Conservation (phyloP, 495 filamentous ascomycete genomes). For the Aspergillus bertholletiae region DNA sequence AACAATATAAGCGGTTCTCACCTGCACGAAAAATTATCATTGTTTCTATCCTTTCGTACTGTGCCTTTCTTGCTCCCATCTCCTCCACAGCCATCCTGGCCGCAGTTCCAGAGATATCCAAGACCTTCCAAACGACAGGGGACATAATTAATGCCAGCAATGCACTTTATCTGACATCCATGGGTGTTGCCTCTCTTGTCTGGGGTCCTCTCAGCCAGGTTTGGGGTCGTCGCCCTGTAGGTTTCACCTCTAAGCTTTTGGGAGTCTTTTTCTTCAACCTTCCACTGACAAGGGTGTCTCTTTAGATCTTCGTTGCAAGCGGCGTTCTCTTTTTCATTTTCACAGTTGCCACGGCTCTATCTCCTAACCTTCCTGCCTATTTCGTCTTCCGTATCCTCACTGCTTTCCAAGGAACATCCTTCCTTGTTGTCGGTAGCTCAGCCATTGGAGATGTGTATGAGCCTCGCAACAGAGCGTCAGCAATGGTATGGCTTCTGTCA, state of each 20-base stretch:
- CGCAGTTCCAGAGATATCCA: slow-evolving; percentile 64
- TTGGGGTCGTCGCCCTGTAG: slow-evolving; percentile 59
- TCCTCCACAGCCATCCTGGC: slow-evolving; percentile 67
- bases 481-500: slow-evolving; percentile 65
- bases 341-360: slow-evolving; percentile 62
- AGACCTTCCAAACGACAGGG: slow-evolving; percentile 57
- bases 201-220: slow-evolving; percentile 69
- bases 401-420: slow-evolving; percentile 69
- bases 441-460: slow-evolving; percentile 64
- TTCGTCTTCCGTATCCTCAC: slow-evolving; percentile 68
- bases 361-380: slow-evolving; percentile 63
- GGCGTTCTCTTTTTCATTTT: slow-evolving; percentile 58
- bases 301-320: slow-evolving; percentile 53
- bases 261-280: background rate
- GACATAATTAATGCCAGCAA: slow-evolving; percentile 67
- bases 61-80: slow-evolving; percentile 65
- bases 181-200: slow-evolving; percentile 63
- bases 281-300: slow-evolving; percentile 9
- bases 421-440: slow-evolving; percentile 61
- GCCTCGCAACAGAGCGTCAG: slow-evolving; percentile 63
- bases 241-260: slow-evolving; percentile 10
- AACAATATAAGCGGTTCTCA: slow-evolving; percentile 52
- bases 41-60: slow-evolving; percentile 60
- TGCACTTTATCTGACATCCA: slow-evolving; percentile 65
- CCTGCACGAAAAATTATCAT: slow-evolving; percentile 55